Base-by-base conservation (phyloP, 75 land plant species). In the Cunninghamia lanceolata region DNA sequence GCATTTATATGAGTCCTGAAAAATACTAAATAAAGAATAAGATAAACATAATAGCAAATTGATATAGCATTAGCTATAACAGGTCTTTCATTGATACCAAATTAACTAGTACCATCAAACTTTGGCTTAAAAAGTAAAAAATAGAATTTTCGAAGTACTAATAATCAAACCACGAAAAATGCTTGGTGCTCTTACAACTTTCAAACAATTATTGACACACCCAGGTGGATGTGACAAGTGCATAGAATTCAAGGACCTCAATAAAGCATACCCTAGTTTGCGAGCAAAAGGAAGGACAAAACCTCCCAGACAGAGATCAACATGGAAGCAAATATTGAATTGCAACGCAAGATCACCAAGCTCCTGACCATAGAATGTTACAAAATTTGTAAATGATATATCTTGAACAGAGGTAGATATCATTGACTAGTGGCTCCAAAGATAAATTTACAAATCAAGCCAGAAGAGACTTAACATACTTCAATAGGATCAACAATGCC, bases 301-400 rank as follows among this genome's bases (percentile, higher is more conserved):
- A 79, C 99, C 99, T 83, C 99, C 99, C 89, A 98, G 97, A 84
- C 99, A 98, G 35, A 98, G 96, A 76, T 98, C 99, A 66, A 96
- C 99, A 90, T 98, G 99, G 30, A 96, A 88, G 88, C 99, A 98
- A 46, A 95, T 93, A 19, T 89, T 94, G 82, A 9, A 91, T 2
- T 83, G 84, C 75, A 87, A 85, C 14, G 99, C 99, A 88, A 96
- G 88, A 46, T 93, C 94, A 53, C 93, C 99, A 83, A 98, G 94
- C 85, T 95, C 99, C 99, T 98, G 86, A 70, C 74, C 86, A 45
- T 79, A 86, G 50, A 45, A 43, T 8, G 30, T 79, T 79, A 45
- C 45, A 79, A 40, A 79, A 47, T 42, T 75, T 39, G 39, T 17
- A 79, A 79, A 9, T 79, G 14, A 79, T 42, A 42, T 42, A 80